Evolutionary conservation across 208 protist species (phyloP), one percentile per base, ranked within the genome.

Genomic region (Crithidia fasciculata): DNA sequence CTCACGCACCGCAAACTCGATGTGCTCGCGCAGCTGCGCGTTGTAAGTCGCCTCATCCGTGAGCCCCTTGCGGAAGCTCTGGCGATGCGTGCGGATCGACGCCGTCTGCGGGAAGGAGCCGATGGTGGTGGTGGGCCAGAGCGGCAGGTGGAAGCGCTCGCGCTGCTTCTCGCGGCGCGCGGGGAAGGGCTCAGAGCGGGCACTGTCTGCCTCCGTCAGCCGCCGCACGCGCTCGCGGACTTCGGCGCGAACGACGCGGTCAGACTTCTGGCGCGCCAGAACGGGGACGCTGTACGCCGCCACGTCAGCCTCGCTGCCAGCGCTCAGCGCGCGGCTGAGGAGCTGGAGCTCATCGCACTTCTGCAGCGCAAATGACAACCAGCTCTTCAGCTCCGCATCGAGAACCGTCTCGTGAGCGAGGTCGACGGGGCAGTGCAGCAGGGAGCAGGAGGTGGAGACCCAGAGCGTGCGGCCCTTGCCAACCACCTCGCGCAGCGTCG

Each of bases 101-200:
- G 78, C 52, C 43, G 94, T 98, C 78, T 97, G 94, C 69, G 94
- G 94, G 64, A 97, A 95, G 47, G 88, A 95, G 56, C 94, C 94
- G 76, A 98, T 97, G 3, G 92, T 98, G 5, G 94, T 98, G 19
- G 94, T 98, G 50, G 93, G 93, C 71, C 92, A 96, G 4, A 77
- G 36, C 6, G 90, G 90, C 19, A 96, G 72, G 18, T 85, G 69
- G 16, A 89, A 47, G 47, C 79, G 56, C 53, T 89, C 73, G 16
- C 84, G 84, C 52, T 92, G 83, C 45, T 78, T 36, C 19, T 65
- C 66, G 52, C 76, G 72, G 73, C 92, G 87, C 49, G 86, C 43
- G 15, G 65, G 67, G 69, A 70, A 92, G 45, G 68, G 59, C n/a
- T 74, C 70, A 10, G 61, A 12, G 53, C 77, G 77, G 43, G 47